Conservation (phyloP, 352 stramenopile genomes). For the Phytophthora chlamydospora region DNA sequence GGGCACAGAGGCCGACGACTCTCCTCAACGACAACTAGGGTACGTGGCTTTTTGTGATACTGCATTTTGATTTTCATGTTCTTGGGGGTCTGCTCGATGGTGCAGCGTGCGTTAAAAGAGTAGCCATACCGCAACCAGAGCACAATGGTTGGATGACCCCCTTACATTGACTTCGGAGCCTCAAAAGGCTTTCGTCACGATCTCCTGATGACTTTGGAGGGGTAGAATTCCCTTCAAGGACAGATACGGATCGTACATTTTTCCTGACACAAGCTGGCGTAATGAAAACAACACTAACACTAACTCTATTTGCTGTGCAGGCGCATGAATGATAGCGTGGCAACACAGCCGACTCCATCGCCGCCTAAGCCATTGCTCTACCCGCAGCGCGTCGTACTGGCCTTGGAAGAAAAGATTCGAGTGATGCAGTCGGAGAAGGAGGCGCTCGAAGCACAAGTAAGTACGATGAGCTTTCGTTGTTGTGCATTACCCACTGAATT, state of each 20-base stretch:
- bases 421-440: conserved; percentile 47
- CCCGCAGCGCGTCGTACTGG: conserved; percentile 47
- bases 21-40: conserved; percentile 52
- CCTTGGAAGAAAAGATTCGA: conserved; percentile 48
- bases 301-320: conserved; percentile 14
- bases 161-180: conserved; percentile 29
- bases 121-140: conserved; percentile 12
- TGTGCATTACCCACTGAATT: conserved; percentile 8
- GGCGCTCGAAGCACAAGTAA: conserved; percentile 42
- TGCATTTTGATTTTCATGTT: conserved; percentile 19
- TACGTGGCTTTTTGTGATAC: conserved; percentile 33
- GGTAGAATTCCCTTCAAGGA: conserved; percentile 89
- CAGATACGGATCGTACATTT: conserved; percentile 89
- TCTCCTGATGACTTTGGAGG: conserved; percentile 90
- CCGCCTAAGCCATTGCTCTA: conserved; percentile 41
- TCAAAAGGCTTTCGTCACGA: conserved; percentile 22
- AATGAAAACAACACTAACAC: conserved; percentile 9
- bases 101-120: conserved; percentile 14
- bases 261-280: neutral
- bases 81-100: conserved; percentile 27
- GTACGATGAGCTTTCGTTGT: conserved; percentile 4
- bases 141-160: conserved; percentile 23
- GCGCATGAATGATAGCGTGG: conserved; percentile 34
- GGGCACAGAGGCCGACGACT: conserved; percentile 60
- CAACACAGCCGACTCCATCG: conserved; percentile 36